phyloP scores from a whole-genome alignment of 106 monocot genomes.

The Platanthera guangdongensis region DNA sequence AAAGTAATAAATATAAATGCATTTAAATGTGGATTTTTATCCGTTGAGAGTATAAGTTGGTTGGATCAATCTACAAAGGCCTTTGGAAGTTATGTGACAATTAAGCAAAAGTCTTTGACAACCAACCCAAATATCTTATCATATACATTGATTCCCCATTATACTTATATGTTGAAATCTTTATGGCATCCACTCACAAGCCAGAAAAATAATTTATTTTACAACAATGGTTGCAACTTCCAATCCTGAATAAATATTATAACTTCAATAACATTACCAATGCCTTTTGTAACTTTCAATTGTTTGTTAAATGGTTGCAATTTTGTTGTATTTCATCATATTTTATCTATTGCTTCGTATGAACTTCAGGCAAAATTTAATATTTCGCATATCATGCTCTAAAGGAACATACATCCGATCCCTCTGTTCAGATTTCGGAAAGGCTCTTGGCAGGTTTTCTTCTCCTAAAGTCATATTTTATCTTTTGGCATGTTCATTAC shows the following conservation, averaged over 20 bases:
- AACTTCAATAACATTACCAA: not conserved
- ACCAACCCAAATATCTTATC: not conserved
- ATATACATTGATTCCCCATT: not conserved
- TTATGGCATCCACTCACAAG: too few species aligned
- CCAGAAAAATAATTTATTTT: too few species aligned
- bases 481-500: not conserved
- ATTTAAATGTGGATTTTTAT: not conserved
- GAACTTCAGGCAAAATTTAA: slow-evolving; percentile 72
- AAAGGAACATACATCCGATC: slow-evolving; percentile 99
- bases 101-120: not conserved
- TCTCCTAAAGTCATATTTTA: not conserved
- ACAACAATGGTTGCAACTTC: not conserved
- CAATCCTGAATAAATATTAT: not conserved
- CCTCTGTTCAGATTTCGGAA: slow-evolving; percentile 97
- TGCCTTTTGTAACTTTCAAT: not conserved
- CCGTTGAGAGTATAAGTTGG: not conserved
- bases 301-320: not conserved
- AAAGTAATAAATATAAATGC: not conserved
- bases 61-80: not conserved
- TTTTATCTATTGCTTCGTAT: not conserved
- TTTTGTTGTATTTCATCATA: not conserved
- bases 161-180: not conserved
- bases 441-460: slow-evolving; percentile 83
- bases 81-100: not conserved
- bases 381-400: slow-evolving; percentile 92